Evolutionary conservation across 257 asterid genomes (phyloP), one percentile per base, ranked within the genome.

Genomic region (Ophiorrhiza pumila): DNA sequence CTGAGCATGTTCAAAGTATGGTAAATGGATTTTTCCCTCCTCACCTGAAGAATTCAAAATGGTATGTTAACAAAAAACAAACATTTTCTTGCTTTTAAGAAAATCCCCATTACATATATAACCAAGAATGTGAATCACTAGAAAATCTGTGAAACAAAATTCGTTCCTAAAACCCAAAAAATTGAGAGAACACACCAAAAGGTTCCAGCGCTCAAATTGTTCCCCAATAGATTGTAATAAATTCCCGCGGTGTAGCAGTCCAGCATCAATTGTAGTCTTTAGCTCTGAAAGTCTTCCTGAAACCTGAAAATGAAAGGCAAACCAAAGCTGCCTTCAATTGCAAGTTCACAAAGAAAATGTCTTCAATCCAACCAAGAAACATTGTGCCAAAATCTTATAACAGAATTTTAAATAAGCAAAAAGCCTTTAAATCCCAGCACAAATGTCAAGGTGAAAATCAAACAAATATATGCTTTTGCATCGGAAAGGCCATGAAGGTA

Each of bases 1-100:
- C 99, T 95, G 76, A 95, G 98, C 99, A 92, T 92, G 84, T 92
- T 95, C 71, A 95, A 92, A 34, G 97, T 95, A 74, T 95, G 98
- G 80, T 95, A 92, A 61, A 95, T 87, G 74, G 98, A 87, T 81
- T 92, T 95, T 86, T 95, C 98, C 84, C 85, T 95, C 88, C 83
- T 87, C 84, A 78, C 98, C 99, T 95, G 78, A 45, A 60, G 47
- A 74, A 29, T 31, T n/a, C 73, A 62, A 63, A 31, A 29, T 23
- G 43, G 32, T 25, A 56, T 29, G 22, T 46, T 31, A 39, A 72
- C 25, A 39, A 39, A 69, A 68, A 29, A 43, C 63, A 15, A 23
- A 8, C 0, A 27, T 25, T 71, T 23, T 42, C 43, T 70, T 22
- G 45, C 23, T 43, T 8, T 60, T n/a, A 25, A 70, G 34, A 49